Evolutionary conservation across 2,329 filamentous ascomycete genomes (phyloP), one percentile per base, ranked within the genome.

Genomic region (Xylariaceae sp.): DNA sequence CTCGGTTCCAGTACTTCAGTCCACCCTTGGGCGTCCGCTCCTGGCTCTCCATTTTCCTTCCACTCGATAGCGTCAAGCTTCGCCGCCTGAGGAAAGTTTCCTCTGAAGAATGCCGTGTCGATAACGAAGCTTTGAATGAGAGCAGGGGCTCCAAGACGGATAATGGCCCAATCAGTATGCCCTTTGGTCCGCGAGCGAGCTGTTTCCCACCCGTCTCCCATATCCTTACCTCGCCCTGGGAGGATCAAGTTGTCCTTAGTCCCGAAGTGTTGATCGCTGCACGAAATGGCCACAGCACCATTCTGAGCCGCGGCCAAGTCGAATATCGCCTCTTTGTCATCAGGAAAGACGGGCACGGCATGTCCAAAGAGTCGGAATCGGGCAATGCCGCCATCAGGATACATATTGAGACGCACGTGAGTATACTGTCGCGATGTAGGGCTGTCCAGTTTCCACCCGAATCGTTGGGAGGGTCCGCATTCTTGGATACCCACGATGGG

Each of bases 191-290:
- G 79, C 31, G 89, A 91, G 51, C 91, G 82, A 64, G 88, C 86
- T 53, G 91, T 95, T 76, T 95, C 91, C 91, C 91, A 95, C 6
- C 91, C 91, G 71, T 94, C 91, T 47, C 90, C 89, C 91, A 95
- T 95, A 75, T 95, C 89, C 72, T 88, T 87, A 37, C 90, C 90
- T 23, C 90, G 82, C 2, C 89, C 90, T 0, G 90, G 90, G 3
- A 93, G 79, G n/a, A 93, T 81, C 29, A 94, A 78, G 74, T 94
- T 93, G 70, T 90, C 87, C 72, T 89, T 92, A 33, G 86, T 89
- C 58, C 91, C 90, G 68, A 93, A 96, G 74, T 95, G 91, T 76
- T 95, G 87, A 73, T 95, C 90, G 59, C 86, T 91, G 78, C 90
- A 93, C 1, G 84, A 82, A 7, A 91, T 78, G 33, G 89, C 90